phyloP scores from a whole-genome alignment of 495 filamentous ascomycete species.

The Cryomyces antarcticus region DNA sequence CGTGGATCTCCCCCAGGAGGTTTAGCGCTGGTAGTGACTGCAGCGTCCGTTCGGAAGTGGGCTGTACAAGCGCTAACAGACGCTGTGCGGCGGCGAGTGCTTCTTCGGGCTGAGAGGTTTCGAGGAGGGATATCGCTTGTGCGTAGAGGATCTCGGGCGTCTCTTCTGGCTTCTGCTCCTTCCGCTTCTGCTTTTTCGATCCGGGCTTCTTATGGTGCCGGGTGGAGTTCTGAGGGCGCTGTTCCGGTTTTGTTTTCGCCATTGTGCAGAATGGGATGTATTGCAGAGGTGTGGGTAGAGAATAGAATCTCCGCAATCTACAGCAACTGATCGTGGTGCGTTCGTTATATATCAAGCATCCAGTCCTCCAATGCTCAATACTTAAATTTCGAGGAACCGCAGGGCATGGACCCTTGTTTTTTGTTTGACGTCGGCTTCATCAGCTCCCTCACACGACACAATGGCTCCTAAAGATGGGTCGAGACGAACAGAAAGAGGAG shows the following conservation, averaged over 20 bases:
- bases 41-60: constrained; percentile 20
- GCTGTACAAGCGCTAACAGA: constrained; percentile 32
- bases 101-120: constrained; percentile 46
- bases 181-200: constrained; percentile 8
- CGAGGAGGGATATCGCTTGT: constrained; percentile 45
- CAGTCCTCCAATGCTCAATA: too few relatives aligned
- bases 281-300: too few relatives aligned
- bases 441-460: too few relatives aligned
- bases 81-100: constrained; percentile 45
- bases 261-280: constrained; percentile 2
- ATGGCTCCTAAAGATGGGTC: constrained; percentile 39
- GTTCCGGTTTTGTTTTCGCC: constrained; percentile 17
- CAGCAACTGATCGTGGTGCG: too few relatives aligned
- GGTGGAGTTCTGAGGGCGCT: constrained; percentile 7
- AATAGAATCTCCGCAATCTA: too few relatives aligned
- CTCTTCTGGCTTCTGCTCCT: constrained; percentile 14
- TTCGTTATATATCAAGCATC: too few relatives aligned
- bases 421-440: too few relatives aligned
- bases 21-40: constrained; percentile 44
- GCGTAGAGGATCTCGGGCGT: constrained; percentile 35
- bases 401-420: too few relatives aligned
- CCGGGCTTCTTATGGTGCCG: constrained; percentile 5
- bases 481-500: constrained; percentile 88
- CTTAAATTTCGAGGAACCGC: too few relatives aligned
- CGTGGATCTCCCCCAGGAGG: constrained; percentile 61